Base-by-base conservation (phyloP, 441 rosid genomes). In the Bocquillonia castaneifolia region DNA sequence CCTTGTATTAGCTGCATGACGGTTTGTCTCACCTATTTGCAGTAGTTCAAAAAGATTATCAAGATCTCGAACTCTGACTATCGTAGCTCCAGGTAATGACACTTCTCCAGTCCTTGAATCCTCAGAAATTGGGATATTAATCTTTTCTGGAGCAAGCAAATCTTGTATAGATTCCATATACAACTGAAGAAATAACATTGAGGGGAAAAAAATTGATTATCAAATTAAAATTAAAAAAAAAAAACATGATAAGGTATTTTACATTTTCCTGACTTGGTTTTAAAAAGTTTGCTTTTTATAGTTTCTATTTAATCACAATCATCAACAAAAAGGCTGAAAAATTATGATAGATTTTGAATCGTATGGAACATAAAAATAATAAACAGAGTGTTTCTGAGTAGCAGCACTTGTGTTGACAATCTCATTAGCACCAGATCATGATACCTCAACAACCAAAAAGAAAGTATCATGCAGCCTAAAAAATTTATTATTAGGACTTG, bases 141-240 rank as follows among this genome's bases (percentile, higher is more conserved):
- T 69, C 76, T 80, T 93, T 60, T 86, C 94, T 1, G 96, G 96
- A 64, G 92, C 88, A 74, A 93, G 92, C 75, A 93, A 79, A 80
- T 93, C 98, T 83, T 93, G 97, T 70, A 91, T 80, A 29, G 91
- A 84, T 71, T 93, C 98, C 97, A 88, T 86, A 81, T 90, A 88
- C 59, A 90, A 70, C 96, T 90, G 80, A 45, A 78, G 50, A 45
- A 48, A 73, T 39, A 80, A 69, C 3, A 40, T 10, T 13, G 55
- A 45, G 39, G 34, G 40, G 40, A 36, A 36, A 36, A 36, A 36
- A 36, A 52, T 37, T 20, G 40, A 68, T 37, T 48, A 68, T 52
- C 57, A 42, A 23, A 44, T 14, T 39, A 1, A 32, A 23, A 36
- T 36, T 36, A 50, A 53, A n/a, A 1, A 50, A 28, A 40, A 60